Evolutionary conservation across 306 rosid genomes (phyloP), one percentile per base, ranked within the genome.

Genomic region (Prunus fruticosa): DNA sequence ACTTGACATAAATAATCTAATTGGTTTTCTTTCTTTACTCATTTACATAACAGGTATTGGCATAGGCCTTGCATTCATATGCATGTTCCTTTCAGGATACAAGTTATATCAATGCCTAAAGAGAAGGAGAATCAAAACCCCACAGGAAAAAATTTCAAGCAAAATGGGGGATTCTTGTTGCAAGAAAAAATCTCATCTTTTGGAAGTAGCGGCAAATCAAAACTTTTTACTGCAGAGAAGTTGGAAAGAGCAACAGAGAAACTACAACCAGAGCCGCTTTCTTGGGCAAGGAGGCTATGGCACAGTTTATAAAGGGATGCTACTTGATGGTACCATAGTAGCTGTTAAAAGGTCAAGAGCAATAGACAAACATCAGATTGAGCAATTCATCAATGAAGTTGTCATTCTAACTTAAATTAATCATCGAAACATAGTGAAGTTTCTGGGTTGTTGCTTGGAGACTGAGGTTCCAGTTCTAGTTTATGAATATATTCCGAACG

Each of bases 381-480:
- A 60, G 16, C 79, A 83, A 38, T 83, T 83, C 72, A 69, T 79
- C 25, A 83, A 83, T 46, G 89, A 88, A 83, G 89, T 84, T 23
- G 82, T 78, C 18, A 83, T 86, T 76, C 62, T 86, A 4, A 86
- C 89, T 1, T 79, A 74, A 52, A 90, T 90, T 52, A 88, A 90
- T 58, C 96, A 90, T 23, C 80, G 91, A 64, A 79, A 83, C 57
- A 52, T 83, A 1, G 86, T 83, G 13, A 75, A 66, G 34, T 58
- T 83, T 6, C 43, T 70, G 3, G 95, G 94, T 1, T 90, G 80
- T 73, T 90, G 96, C 57, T 84, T 90, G 45, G 91, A 88, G 77
- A 82, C 85, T 2, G 88, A 88, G 71, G 61, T 70, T 12, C 96
- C 92, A 5, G 23, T 86, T 67, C 83, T 91, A 2, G 90, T 91